Conservation (phyloP, 2,329 filamentous ascomycete species). For the Arthrobotrys pseudoclavata region DNA sequence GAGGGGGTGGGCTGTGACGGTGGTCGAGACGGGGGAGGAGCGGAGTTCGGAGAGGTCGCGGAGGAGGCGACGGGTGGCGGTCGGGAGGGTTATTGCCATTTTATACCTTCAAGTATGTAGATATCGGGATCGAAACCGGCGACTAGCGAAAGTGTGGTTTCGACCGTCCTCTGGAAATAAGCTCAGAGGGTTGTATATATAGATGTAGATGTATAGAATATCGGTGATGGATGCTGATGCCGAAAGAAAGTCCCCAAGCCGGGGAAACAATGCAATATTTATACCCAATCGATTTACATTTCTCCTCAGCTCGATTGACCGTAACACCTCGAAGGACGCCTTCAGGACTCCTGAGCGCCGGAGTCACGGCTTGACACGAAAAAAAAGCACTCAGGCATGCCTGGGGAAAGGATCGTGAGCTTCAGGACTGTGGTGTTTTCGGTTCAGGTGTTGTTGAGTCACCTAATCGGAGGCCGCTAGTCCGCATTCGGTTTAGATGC, state of each 20-base stretch:
- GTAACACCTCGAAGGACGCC: slow-evolving; percentile 12
- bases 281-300: slow-evolving; percentile 1
- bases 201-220: background rate
- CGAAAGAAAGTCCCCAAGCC: slow-evolving; percentile 8
- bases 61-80: slow-evolving; percentile 58
- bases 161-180: slow-evolving; percentile 16
- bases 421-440: background rate
- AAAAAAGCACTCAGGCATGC: slow-evolving; percentile 31
- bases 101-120: background rate
- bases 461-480: slow-evolving; percentile 18
- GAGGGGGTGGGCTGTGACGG: slow-evolving; percentile 41
- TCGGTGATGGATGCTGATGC: slow-evolving; percentile 21
- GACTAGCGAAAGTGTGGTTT: slow-evolving; percentile 55
- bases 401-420: slow-evolving; percentile 20
- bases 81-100: slow-evolving; percentile 32
- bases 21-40: slow-evolving; percentile 42
- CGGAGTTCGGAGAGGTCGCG: slow-evolving; percentile 51
- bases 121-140: slow-evolving; percentile 32
- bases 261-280: slow-evolving; percentile 25
- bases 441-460: slow-evolving; percentile 40
- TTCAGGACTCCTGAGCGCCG: background rate
- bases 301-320: background rate
- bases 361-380: slow-evolving; percentile 4
- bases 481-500: slow-evolving; percentile 12
- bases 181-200: slow-evolving; percentile 18